phyloP scores from a whole-genome alignment of 2,329 filamentous ascomycete genomes.

The Talaromyces rugulosus region DNA sequence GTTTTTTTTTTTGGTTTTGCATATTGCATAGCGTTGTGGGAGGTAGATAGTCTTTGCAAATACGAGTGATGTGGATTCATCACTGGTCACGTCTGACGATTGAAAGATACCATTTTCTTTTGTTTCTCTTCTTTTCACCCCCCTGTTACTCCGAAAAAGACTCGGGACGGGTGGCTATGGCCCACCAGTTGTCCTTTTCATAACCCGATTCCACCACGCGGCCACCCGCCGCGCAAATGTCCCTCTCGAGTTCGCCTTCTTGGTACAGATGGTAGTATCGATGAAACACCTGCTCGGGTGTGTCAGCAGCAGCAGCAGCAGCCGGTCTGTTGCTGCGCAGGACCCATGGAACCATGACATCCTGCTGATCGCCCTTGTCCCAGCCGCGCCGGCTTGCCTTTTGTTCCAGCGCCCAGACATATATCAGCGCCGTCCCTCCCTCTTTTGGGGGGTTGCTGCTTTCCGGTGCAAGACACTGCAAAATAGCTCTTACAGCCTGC shows the following conservation, averaged over 20 bases:
- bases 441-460: background rate
- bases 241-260: conserved; percentile 78
- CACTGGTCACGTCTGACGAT: conserved; percentile 4
- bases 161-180: conserved; percentile 50
- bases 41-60: conserved; percentile 9
- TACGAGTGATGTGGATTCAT: background rate
- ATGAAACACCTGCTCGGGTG: conserved; percentile 57
- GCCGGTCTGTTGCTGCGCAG: conserved; percentile 45
- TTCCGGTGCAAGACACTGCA: conserved; percentile 56
- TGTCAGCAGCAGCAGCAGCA: conserved; percentile 15
- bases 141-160: conserved; percentile 10
- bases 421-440: conserved; percentile 69
- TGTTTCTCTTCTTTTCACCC: conserved; percentile 13
- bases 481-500: conserved; percentile 66
- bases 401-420: conserved; percentile 96
- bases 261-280: conserved; percentile 93
- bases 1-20: conserved; percentile 13
- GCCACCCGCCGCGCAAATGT: conserved; percentile 71
- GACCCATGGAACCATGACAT: conserved; percentile 95
- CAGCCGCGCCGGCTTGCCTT: conserved; percentile 79
- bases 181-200: conserved; percentile 99
- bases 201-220: conserved; percentile 75
- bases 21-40: conserved; percentile 33
- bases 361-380: conserved; percentile 78
- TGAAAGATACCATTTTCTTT: conserved; percentile 1